Evolutionary conservation across 257 asterid species (phyloP), one percentile per base, ranked within the genome.

Genomic region (Salvia splendens): DNA sequence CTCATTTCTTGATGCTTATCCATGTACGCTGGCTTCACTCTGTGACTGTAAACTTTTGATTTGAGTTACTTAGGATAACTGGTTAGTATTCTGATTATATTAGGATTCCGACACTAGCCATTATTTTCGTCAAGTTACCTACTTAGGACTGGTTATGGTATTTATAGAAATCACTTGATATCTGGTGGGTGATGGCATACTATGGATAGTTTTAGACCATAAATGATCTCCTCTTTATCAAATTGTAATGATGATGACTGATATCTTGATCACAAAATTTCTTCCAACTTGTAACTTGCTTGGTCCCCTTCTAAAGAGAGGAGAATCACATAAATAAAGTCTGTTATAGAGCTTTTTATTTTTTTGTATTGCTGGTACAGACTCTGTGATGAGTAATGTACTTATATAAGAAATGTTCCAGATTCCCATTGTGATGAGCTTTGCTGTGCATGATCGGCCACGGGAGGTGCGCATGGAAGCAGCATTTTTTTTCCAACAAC

Each of bases 391-490:
- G 30, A 24, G 30, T 24, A 70, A 50, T 38, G 28, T 65, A 43
- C 70, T 67, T 49, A 69, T 67, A 24, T 24, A 24, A 65, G 49
- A 33, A 59, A 52, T 61, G 38, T 69, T 70, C 46, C 84, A 94
- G 99, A 83, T 94, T 78, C 99, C 98, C 40, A 80, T 80, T 58
- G 93, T 90, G 73, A 94, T 88, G 99, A 80, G 96, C 73, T 94
- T 94, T 80, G 96, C 99, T 17, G 84, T 82, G 69, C 96, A 89
- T 63, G 98, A 94, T 73, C 96, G 92, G 57, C 97, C 96, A 20
- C 82, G 89, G 12, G 99, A 94, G 82, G 83, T 94, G 68, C 98
- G 99, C 76, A 85, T 87, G 85, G 98, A 91, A 87, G 99, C 98
- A 60, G 99, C 99, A 46, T 91, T 67, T 77, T 94, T 94, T 75